Base-by-base conservation (phyloP, 129 eudicot species). In the Helichrysum umbraculigerum region DNA sequence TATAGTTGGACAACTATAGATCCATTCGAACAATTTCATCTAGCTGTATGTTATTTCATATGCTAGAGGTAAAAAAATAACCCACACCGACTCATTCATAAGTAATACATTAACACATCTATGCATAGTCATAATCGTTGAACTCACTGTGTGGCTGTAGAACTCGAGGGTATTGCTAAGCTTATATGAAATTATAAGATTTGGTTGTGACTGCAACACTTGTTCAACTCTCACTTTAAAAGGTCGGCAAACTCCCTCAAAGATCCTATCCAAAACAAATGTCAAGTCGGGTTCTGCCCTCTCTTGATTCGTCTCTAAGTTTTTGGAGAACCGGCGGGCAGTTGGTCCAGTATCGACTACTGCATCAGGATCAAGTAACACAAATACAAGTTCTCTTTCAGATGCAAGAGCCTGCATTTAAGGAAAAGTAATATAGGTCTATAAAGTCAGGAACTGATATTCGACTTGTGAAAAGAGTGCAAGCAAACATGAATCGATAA, bases 181-280 rank as follows among this genome's bases (percentile, higher is more conserved):
- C 68, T 94, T 94, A 74, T 91, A 94, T 22, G 99, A 87, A 68
- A 91, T 81, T 7, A 94, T 91, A 32, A 94, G 96, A 87, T 87
- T 89, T 15, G 99, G 88, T 78, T 91, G 99, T 54, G 97, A 94
- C 87, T 94, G 99, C 82, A 94, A 79, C 74, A 94, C 99, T 87
- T 94, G 99, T 78, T 94, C 99, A 71, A 94, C 99, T 87, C 98
- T 86, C 42, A 89, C 97, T 94, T 94, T 94, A 69, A 94, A 91
- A 22, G 97, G 99, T 32, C 96, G 80, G 79, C 97, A 94, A 83
- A 94, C 94, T 25, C 99, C 97, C 85, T 94, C 99, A 79, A 94
- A 94, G 2, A 94, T 94, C 86, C 96, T 87, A 83, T 94, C 99
- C 73, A 94, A 79, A 34, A 94, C 97, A 81, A 94, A 94, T 25